Base-by-base conservation (phyloP, 495 filamentous ascomycete species). In the Margaritispora aquatica region DNA sequence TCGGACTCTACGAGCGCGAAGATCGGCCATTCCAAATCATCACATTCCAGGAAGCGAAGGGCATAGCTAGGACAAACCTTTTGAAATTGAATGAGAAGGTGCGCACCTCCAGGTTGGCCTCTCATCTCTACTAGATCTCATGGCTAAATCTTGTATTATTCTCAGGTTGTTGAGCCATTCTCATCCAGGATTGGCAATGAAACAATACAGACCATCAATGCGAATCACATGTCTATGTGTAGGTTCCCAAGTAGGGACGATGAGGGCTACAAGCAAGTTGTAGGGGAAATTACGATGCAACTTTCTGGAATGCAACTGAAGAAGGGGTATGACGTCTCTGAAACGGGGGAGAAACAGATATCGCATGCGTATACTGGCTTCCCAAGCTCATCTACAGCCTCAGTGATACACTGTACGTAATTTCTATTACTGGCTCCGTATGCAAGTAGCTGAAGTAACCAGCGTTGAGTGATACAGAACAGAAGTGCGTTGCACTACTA, bases 221-320 rank as follows among this genome's bases (percentile, higher is more conserved):
- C 60, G 23, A 63, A 66, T 26, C 63, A 66, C 23, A 62, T 63
- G 59, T 1, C n/a, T 1, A 66, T 66, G 63, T 62, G 59, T 29
- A 53, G 59, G 27, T 62, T 55, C 51, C 0, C 17, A 1, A 57
- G 21, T 41, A 24, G 17, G 22, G 21, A 54, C 29, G 61, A 66
- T 49, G 24, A 49, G 2, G 61, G 58, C 2, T 63, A 66, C 24
- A 38, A 46, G 31, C n/a, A 63, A 19, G 57, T 66, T 3, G n/a
- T 34, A 15, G 62, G 58, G 8, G 62, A 60, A 13, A 44, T 44
- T n/a, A n/a, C n/a, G n/a, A n/a, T n/a, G n/a, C n/a, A n/a, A n/a
- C n/a, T n/a, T n/a, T n/a, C n/a, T n/a, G n/a, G n/a, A n/a, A n/a
- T n/a, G n/a, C n/a, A n/a, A n/a, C n/a, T n/a, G n/a, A n/a, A n/a